Evolutionary conservation across 371 early-diverging fungal genomes (phyloP), one percentile per base, ranked within the genome.

Genomic region (Mortierella sp.): DNA sequence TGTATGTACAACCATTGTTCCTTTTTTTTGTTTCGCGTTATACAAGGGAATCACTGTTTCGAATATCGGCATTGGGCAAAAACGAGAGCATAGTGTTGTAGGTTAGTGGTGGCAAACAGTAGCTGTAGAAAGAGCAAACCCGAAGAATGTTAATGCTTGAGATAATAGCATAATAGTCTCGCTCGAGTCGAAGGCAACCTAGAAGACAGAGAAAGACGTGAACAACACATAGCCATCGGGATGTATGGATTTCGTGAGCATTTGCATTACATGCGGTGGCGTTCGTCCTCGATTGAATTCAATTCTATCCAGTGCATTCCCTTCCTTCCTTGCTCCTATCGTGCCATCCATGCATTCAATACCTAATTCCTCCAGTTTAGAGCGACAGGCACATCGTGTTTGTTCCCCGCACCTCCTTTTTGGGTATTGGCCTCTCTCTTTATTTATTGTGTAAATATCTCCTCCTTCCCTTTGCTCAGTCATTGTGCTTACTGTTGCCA

Each of bases 281-380:
- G 13, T 13, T 13, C 48, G 13, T 46, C 48, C 9, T 46, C 13
- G 9, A 46, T 46, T 46, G 13, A 46, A 13, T 46, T 46, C 43
- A 40, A 40, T 11, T 46, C 13, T 10, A 46, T 46, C 48, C 48
- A 59, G 11, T 59, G 4, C 64, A 37, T 64, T 64, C 64, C 64
- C 3, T 14, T 37, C 64, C 9, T 64, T 37, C 64, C 64, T 64
- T 64, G 64, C 37, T 64, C 64, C 64, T 64, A 64, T 64, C 34
- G 34, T 59, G 16, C 61, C 61, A 59, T 64, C 48, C 48, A 46
- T 37, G 64, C 37, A 64, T 64, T 59, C 59, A 37, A 64, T 64
- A 37, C 64, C 64, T 37, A 37, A 37, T 64, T 64, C 64, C 64
- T 64, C 64, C 64, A 64, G 31, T 59, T 28, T 16, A 2, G 26